Base-by-base conservation (phyloP, 805 yeast species). In the Kodamaea restingae region DNA sequence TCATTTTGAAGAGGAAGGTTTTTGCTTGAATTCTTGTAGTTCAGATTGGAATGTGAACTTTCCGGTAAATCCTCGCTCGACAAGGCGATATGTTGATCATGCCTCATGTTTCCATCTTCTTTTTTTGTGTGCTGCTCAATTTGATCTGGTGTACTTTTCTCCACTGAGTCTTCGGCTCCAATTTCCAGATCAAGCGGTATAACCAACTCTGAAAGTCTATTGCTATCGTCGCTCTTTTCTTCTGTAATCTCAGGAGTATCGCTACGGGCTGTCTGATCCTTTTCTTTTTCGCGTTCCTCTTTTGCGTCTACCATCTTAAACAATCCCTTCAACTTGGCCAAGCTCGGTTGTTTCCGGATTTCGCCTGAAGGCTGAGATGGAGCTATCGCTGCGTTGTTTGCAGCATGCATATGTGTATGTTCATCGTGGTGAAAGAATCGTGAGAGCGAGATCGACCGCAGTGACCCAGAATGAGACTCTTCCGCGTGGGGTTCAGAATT, bases 241-340 rank as follows among this genome's bases (percentile, higher is more conserved):
- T 20, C 18, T 5, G 11, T 15, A 7, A 17, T 26, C 25, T 32
- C 15, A 27, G 6, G 4, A 27, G 5, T 14, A 20, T 20, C 22
- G 5, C 22, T 8, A 8, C 8, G 22, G 5, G 22, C 22, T 20
- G 22, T 20, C 22, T 20, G 5, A 20, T 20, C 22, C 8, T 20
- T 20, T 27, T 27, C 17, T 15, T 27, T 27, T 14, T 27, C 31
- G 17, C 15, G 10, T 12, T 27, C 31, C 17, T 27, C 17, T 17
- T 4, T 26, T 24, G 29, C 8, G 14, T 24, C 36, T 15, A 7
- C 31, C 27, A 36, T 42, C 20, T 54, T 55, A 48, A 63, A 61
- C 15, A 63, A 43, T 30, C 49, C 55, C 40, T 58, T 58, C 25
- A 63, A 48, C 40, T 55, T 61, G 18, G 49, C 47, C 42, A 61